Base-by-base conservation (phyloP, 345 rosid genomes). In the Salix dunnii region DNA sequence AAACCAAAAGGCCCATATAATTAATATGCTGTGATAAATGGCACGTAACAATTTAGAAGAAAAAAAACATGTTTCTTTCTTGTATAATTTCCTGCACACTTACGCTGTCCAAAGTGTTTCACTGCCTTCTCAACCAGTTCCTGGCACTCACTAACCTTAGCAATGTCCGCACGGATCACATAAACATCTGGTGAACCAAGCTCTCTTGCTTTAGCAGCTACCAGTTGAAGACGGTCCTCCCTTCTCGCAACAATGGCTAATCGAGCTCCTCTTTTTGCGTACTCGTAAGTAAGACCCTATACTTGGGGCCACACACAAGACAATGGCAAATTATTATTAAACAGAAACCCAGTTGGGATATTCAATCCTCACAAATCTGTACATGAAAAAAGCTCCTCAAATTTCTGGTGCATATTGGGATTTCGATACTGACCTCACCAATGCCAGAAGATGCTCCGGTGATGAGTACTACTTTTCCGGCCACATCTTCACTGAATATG, bases 401-500 rank as follows among this genome's bases (percentile, higher is more conserved):
- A 31, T 2, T 4, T 31, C 33, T 31, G 4, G 3, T 31, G 33
- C 36, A 33, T 33, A 33, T 33, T 33, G 36, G 36, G 43, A 40
- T 40, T 40, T 40, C 43, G 13, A 23, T 11, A n/a, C 62, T 3
- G 13, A 58, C 92, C 92, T 90, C 93, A 69, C 93, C 94, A 3
- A 90, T 86, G 64, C 91, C 92, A 2, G 96, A 90, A 65, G 93
- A 90, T 53, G 90, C 91, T 16, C 91, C 92, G 21, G 92, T 90
- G 61, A 90, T 87, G 64, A 91, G 83, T 48, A 84, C 89, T 1
- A 84, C 93, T 77, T 88, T 91, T 6, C 91, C 88, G 0, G 82
- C 36, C 12, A 90, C 79, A 64, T 82, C 76, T 79, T 90, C 90
- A 7, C 78, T 72, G 80, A 79, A 85, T 58, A 84, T 31, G 27